These are phyloP conservation scores for Saccharomycopsis lassenensis DNA, from an alignment of 805 yeast species.

Conservation along the genomic window DNA sequence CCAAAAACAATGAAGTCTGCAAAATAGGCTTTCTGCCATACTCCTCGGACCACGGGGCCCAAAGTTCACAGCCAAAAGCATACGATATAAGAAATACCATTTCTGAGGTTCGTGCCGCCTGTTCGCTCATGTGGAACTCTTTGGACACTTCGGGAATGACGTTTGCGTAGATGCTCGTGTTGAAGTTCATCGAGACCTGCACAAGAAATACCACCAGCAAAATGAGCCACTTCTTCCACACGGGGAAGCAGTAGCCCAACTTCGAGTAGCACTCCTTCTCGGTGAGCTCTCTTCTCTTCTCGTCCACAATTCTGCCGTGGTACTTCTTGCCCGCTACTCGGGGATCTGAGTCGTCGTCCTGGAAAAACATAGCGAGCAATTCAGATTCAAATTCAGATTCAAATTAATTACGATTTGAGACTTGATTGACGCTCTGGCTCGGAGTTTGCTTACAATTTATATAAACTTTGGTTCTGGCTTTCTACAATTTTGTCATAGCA, in stretches of 20 bases:
- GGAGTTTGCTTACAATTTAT: no score
- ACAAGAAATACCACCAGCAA: constrained; percentile 3
- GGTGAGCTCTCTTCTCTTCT: not conserved
- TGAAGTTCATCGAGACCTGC: constrained; percentile 5
- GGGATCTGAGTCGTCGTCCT: constrained; percentile 1
- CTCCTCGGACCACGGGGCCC: constrained; percentile 6
- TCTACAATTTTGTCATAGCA: no score
- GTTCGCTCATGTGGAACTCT: not conserved
- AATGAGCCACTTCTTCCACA: constrained; percentile 2
- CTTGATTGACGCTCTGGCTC: no score
- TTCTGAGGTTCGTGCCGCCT: constrained; percentile 1
- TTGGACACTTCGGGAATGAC: not conserved
- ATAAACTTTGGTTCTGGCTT: no score
- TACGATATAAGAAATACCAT: constrained; percentile 2
- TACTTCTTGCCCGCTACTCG: constrained; percentile 1
- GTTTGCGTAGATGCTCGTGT: constrained; percentile 1
- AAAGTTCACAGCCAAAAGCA: constrained; percentile 5
- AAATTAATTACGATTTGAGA: no score
- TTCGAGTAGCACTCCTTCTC: constrained; percentile 1
- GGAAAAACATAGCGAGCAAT: no score
- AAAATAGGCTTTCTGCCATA: constrained; percentile 3
- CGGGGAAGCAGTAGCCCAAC: constrained; percentile 3
- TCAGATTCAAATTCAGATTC: no score
- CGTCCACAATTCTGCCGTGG: constrained; percentile 3
- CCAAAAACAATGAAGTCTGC: constrained; percentile 2